Conservation (phyloP, 2,329 filamentous ascomycete genomes). For the Lithohypha guttulata region DNA sequence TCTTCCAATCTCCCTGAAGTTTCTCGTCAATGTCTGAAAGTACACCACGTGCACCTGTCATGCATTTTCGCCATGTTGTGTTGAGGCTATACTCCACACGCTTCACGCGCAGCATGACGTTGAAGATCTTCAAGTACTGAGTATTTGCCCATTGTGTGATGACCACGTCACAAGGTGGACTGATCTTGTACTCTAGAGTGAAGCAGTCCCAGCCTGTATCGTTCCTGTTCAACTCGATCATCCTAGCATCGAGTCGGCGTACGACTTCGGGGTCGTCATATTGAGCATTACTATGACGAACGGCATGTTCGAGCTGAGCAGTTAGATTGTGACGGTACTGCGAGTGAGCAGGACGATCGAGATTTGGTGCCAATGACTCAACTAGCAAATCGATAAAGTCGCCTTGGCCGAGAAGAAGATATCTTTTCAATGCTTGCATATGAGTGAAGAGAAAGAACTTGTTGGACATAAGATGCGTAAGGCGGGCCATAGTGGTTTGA, state of each 20-base stretch:
- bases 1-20: constrained; percentile 76
- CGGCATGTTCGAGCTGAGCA: constrained; percentile 94
- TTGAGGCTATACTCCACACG: constrained; percentile 89
- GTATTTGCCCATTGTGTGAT: constrained; percentile 92
- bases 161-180: constrained; percentile 90
- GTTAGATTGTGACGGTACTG: constrained; percentile 95
- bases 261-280: constrained; percentile 89
- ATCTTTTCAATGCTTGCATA: constrained; percentile 81
- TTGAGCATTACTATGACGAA: constrained; percentile 92
- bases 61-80: constrained; percentile 86
- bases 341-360: constrained; percentile 89
- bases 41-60: constrained; percentile 89
- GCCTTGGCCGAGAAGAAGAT: constrained; percentile 85
- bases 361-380: constrained; percentile 85
- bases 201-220: constrained; percentile 99
- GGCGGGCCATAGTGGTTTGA: constrained; percentile 91
- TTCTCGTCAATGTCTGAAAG: constrained; percentile 64
- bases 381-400: constrained; percentile 96
- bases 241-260: constrained; percentile 84
- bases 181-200: constrained; percentile 96
- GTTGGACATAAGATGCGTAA: constrained; percentile 85
- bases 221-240: constrained; percentile 91
- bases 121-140: constrained; percentile 98
- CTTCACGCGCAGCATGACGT: constrained; percentile 97
- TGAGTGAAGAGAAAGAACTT: constrained; percentile 96